Evolutionary conservation across 164 flowering plant genomes (phyloP), one percentile per base, ranked within the genome.

Genomic region (Taxillus chinensis): DNA sequence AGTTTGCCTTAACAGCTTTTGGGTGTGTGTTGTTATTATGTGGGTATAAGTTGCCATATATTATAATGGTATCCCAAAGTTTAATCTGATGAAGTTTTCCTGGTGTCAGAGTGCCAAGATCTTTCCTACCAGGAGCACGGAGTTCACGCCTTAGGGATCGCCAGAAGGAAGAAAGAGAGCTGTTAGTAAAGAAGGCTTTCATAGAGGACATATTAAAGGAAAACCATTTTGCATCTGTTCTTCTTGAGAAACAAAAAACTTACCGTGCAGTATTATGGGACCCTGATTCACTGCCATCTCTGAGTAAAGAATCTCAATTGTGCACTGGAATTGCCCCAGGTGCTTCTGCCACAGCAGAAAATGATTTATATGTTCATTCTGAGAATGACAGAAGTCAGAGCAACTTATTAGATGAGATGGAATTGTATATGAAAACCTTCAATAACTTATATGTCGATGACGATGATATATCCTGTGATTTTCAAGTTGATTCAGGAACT

Each of bases 101-200:
- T 73, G 64, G 65, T 80, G 61, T 60, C 87, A 95, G 99, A 72
- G 83, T 91, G 62, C 95, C 99, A 61, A 79, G 83, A 74, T 79
- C 87, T 61, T 74, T 91, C 67, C 75, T 91, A n/a, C 90, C 90
- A 14, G 99, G 96, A 43, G 88, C 76, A 41, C 80, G 96, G 58
- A 84, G 91, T 78, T 95, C 97, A 61, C 95, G 99, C 38, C 71
- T 81, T 58, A 83, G 82, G 76, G 89, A 95, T 77, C 95, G 96
- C 61, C 85, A 70, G 64, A 90, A 80, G 77, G 95, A 89, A 77
- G 96, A 86, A 71, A 80, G 92, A 66, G 99, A 95, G 75, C 61
- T 78, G 42, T 66, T 78, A 38, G 95, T 95, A 13, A 95, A 91
- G 75, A 80, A 81, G 70, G 92, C 90, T 59, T 95, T 95, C 71